Evolutionary conservation across 2,329 filamentous ascomycete species (phyloP).

Genomic region (Grosmannia clavigera): DNA sequence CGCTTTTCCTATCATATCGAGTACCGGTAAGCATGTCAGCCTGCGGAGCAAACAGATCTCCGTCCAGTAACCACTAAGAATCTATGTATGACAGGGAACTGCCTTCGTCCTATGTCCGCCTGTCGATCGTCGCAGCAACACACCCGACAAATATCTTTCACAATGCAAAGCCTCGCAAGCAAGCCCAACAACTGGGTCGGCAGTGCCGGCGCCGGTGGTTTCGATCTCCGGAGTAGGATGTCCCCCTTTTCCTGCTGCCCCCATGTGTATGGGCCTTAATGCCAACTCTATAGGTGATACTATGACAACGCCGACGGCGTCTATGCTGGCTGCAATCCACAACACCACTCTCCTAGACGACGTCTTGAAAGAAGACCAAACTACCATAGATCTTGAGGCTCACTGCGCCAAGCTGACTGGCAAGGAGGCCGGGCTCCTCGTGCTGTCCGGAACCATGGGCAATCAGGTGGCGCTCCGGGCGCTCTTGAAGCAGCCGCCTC

Average conservation of each 20-base stretch:
- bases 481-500: slow-evolving; percentile 66
- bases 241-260: neutral
- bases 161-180: neutral
- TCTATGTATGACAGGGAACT: neutral
- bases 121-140: neutral
- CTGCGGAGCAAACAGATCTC: too few species aligned
- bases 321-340: slow-evolving; percentile 72
- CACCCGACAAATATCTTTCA: neutral
- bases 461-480: slow-evolving; percentile 77
- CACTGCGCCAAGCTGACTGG: slow-evolving; percentile 61
- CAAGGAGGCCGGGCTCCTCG: slow-evolving; percentile 67
- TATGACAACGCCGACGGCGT: slow-evolving; percentile 60
- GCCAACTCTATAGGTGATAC: slow-evolving; percentile 29
- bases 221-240: slow-evolving; percentile 20
- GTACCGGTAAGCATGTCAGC: neutral
- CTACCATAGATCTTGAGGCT: slow-evolving; percentile 62
- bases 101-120: neutral
- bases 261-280: neutral
- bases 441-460: slow-evolving; percentile 87
- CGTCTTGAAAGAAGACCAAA: slow-evolving; percentile 68
- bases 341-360: slow-evolving; percentile 70
- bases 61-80: neutral
- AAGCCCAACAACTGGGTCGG: slow-evolving; percentile 18
- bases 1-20: neutral
- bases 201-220: slow-evolving; percentile 19